A percentile compares a stretch with the other conserved stretches of the same genome.
These are phyloP conservation scores for Collybia nuda DNA, from an alignment of 768 basidiomycete genomes.

Conservation along the genomic window DNA sequence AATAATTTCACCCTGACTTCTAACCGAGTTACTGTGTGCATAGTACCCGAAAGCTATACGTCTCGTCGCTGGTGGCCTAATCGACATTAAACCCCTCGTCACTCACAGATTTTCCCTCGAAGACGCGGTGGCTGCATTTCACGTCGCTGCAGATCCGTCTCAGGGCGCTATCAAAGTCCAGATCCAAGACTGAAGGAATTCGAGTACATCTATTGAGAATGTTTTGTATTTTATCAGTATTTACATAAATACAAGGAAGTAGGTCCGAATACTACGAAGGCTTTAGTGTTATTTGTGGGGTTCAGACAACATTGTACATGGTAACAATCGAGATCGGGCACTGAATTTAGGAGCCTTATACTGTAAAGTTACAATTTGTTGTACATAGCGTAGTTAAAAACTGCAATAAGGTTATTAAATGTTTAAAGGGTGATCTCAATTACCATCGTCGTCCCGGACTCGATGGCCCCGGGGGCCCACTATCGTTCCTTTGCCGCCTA, in stretches of 20 bases:
- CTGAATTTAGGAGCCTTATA: no score
- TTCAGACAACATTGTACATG: background rate
- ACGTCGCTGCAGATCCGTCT: slow-evolving; percentile 65
- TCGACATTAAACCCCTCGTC: slow-evolving; percentile 77
- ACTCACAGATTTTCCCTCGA: slow-evolving; percentile 74
- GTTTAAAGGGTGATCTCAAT: background rate
- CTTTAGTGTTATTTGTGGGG: background rate
- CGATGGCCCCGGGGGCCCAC: slow-evolving; percentile 21
- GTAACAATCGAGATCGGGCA: no score
- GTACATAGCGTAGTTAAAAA: slow-evolving; percentile 1
- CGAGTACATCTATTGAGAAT: background rate
- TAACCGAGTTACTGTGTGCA: background rate
- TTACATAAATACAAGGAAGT: background rate
- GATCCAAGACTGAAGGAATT: slow-evolving; percentile 48
- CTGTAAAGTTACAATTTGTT: background rate
- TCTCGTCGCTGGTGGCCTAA: slow-evolving; percentile 72
- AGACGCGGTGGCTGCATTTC: slow-evolving; percentile 76
- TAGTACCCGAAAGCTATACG: slow-evolving; percentile 85
- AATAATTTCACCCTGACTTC: background rate
- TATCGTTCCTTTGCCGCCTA: slow-evolving; percentile 33
- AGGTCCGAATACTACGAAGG: background rate
- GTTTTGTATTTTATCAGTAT: background rate
- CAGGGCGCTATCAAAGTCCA: slow-evolving; percentile 73
- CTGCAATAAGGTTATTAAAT: background rate
- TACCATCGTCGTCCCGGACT: slow-evolving; percentile 14